A percentile compares a stretch with the other conserved stretches of the same genome.
phyloP scores from a whole-genome alignment of 2,329 filamentous ascomycete species.

The Graphilbum fragrans region DNA sequence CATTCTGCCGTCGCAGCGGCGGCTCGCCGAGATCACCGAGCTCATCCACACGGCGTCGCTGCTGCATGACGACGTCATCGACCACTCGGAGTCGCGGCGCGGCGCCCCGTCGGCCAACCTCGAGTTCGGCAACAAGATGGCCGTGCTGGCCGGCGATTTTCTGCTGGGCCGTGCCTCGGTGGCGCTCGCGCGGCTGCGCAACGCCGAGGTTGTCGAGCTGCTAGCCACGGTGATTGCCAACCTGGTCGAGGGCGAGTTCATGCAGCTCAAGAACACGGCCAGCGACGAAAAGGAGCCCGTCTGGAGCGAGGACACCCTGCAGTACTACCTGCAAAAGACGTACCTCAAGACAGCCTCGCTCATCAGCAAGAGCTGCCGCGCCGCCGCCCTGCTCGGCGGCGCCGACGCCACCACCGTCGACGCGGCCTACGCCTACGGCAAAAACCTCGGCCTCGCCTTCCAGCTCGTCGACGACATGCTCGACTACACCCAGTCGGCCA shows the following conservation, averaged over 20 bases:
- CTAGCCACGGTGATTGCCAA: conserved; percentile 95
- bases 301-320: conserved; percentile 80
- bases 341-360: conserved; percentile 94
- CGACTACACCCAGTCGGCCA: conserved; percentile 80
- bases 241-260: conserved; percentile 95
- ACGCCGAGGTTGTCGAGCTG: conserved; percentile 90
- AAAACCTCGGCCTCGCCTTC: conserved; percentile 88
- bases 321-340: conserved; percentile 95
- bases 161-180: conserved; percentile 86
- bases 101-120: conserved; percentile 82
- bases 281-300: conserved; percentile 71
- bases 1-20: conserved; percentile 84
- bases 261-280: conserved; percentile 96
- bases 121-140: conserved; percentile 98
- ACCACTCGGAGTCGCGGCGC: conserved; percentile 76
- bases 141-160: conserved; percentile 94
- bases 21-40: conserved; percentile 92
- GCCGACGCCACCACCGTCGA: conserved; percentile 69
- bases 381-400: conserved; percentile 74
- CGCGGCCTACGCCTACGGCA: conserved; percentile 82
- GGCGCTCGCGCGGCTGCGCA: conserved; percentile 75
- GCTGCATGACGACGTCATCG: conserved; percentile 96
- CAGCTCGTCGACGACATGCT: conserved; percentile 97
- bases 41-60: conserved; percentile 94
- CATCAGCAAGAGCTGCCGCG: conserved; percentile 92